Evolutionary conservation across 495 filamentous ascomycete genomes (phyloP).

Genomic region (Pseudomonodictys pantanalensis): DNA sequence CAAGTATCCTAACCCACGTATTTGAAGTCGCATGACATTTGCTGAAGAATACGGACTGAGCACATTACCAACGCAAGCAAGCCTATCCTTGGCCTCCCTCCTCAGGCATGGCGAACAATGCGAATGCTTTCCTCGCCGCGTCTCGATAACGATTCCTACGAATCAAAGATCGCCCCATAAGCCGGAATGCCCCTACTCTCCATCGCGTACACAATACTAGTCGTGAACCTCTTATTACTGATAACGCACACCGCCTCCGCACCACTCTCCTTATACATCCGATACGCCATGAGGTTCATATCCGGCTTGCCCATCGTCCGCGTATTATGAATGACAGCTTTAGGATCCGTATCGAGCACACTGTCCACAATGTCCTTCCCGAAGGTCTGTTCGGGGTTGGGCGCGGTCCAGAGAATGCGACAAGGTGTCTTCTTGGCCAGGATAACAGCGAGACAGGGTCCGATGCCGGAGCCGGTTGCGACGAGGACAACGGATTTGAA

Average conservation of each 20-base stretch:
- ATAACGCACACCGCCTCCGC: conserved; percentile 77
- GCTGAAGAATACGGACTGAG: too few species aligned
- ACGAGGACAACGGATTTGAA: conserved; percentile 34
- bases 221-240: conserved; percentile 69
- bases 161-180: conserved; percentile 81
- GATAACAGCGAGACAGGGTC: conserved; percentile 38
- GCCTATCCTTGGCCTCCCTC: too few species aligned
- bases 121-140: not conserved
- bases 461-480: conserved; percentile 35
- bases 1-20: too few species aligned
- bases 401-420: conserved; percentile 60
- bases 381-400: conserved; percentile 54
- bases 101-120: too few species aligned
- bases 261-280: conserved; percentile 53
- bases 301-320: conserved; percentile 50
- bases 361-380: conserved; percentile 51
- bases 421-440: conserved; percentile 37
- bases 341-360: conserved; percentile 51
- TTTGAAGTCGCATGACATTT: too few species aligned
- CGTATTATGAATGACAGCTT: conserved; percentile 57
- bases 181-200: conserved; percentile 67
- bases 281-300: conserved; percentile 57
- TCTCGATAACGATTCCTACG: conserved; percentile 42
- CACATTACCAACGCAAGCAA: too few species aligned
- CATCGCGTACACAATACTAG: conserved; percentile 70